These are phyloP conservation scores for Ophiostoma piceae DNA, from an alignment of 2,329 filamentous ascomycete species.

Conservation along the genomic window DNA sequence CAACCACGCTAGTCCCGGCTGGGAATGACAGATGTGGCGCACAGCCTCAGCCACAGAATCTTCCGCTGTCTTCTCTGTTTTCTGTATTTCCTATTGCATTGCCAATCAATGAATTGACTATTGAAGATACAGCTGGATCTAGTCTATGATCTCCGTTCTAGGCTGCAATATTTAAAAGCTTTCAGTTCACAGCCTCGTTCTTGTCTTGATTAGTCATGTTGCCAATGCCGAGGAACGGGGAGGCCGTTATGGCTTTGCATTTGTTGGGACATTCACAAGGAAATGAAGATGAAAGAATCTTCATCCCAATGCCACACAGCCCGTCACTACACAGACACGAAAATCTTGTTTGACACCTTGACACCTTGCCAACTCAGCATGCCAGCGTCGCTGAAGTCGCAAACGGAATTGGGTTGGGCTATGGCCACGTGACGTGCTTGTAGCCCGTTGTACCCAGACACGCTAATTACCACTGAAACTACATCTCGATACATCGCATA, in stretches of 20 bases:
- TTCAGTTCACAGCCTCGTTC: constrained; percentile 6
- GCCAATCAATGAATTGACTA: background rate
- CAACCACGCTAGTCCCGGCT: constrained; percentile 18
- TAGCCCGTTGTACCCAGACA: background rate
- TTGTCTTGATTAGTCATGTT: background rate
- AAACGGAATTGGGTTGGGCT: constrained; percentile 10
- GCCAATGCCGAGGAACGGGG: background rate
- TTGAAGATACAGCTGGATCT: background rate
- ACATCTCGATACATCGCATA: background rate
- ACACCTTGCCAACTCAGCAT: background rate
- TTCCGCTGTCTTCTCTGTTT: background rate
- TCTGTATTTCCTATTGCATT: background rate
- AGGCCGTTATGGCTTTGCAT: background rate
- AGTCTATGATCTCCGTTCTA: background rate
- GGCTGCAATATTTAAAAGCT: background rate
- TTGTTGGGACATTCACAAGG: background rate
- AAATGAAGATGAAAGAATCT: background rate
- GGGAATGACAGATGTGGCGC: constrained; percentile 12
- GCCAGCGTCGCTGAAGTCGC: background rate
- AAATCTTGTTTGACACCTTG: background rate
- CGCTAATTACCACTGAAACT: background rate
- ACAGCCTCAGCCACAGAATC: constrained; percentile 7
- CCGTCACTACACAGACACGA: background rate
- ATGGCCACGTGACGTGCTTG: background rate
- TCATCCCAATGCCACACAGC: background rate